Conservation (phyloP, 148 eudicot genomes). For the Diospyros kaki region DNA sequence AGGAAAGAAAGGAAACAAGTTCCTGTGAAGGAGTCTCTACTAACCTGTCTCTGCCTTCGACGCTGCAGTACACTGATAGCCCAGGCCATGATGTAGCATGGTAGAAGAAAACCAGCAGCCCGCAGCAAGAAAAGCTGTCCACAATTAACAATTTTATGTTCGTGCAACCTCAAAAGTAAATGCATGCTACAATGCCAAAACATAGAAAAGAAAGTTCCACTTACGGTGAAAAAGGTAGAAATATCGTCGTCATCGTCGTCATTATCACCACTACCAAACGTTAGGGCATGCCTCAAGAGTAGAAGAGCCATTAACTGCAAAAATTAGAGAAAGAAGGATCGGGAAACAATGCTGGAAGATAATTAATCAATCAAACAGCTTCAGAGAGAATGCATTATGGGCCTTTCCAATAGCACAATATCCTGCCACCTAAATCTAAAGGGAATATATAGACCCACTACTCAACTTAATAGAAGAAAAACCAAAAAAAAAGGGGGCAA, state of each 20-base stretch:
- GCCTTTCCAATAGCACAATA: too few relatives aligned
- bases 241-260: constrained; percentile 77
- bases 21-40: constrained; percentile 5
- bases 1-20: background rate
- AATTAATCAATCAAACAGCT: background rate
- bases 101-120: constrained; percentile 83
- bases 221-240: constrained; percentile 73
- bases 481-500: background rate
- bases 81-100: constrained; percentile 92
- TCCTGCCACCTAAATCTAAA: background rate
- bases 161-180: background rate
- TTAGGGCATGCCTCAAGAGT: constrained; percentile 77
- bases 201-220: constrained; percentile 14
- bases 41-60: constrained; percentile 75
- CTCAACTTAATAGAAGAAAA: background rate
- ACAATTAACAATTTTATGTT: constrained; percentile 7
- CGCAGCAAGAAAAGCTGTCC: constrained; percentile 79
- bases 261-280: constrained; percentile 45
- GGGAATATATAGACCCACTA: background rate
- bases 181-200: too few relatives aligned
- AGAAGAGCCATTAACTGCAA: constrained; percentile 79
- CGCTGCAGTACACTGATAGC: constrained; percentile 75
- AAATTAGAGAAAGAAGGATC: background rate
- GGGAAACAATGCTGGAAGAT: background rate
- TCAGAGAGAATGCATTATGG: background rate